Evolutionary conservation across 768 basidiomycete species (phyloP).

Genomic region (Suillus weaverae): DNA sequence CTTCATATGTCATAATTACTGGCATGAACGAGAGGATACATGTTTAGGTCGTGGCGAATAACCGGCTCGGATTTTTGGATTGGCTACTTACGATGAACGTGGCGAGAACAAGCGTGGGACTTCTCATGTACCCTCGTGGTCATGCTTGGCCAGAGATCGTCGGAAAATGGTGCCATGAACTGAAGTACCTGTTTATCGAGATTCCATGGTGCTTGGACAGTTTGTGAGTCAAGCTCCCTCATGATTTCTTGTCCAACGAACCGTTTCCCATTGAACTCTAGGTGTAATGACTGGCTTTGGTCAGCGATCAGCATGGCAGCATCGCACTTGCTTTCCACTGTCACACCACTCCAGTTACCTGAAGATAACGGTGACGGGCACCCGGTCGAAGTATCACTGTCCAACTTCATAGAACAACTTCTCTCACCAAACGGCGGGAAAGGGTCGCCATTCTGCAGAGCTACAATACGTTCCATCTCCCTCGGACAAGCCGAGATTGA

Average conservation of each 20-base stretch:
- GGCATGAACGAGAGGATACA: background rate
- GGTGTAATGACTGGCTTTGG: background rate
- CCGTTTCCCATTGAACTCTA: background rate
- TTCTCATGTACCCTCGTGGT: background rate
- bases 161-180: background rate
- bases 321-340: background rate
- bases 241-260: background rate
- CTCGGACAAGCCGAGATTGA: background rate
- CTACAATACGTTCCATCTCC: background rate
- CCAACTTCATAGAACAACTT: conserved; percentile 3
- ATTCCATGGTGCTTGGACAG: conserved; percentile 1
- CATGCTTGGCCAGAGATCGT: background rate
- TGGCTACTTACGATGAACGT: background rate
- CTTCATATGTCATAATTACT: background rate
- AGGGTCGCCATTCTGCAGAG: background rate
- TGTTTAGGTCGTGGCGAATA: background rate
- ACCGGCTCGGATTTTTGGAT: background rate
- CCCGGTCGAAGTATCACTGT: background rate
- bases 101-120: background rate
- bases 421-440: background rate
- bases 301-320: background rate
- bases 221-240: background rate
- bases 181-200: background rate
- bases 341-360: background rate
- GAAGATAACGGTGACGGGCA: background rate